Conservation (phyloP, 2,329 filamentous ascomycete species). For the Apiospora phragmitis region DNA sequence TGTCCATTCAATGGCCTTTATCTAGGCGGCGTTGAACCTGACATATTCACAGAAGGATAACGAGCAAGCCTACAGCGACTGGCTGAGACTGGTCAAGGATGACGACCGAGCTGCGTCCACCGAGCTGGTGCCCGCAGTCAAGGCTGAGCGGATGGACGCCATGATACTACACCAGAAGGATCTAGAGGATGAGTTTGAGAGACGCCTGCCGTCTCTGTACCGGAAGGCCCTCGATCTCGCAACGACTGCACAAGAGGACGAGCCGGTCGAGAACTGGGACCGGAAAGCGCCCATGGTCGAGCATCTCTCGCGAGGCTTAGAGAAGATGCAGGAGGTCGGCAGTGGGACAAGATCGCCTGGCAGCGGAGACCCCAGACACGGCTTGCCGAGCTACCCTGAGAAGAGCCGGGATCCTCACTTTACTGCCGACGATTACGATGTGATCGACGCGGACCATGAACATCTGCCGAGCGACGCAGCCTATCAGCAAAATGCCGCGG, state of each 20-base stretch:
- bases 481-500: background rate
- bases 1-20: conserved; percentile 14
- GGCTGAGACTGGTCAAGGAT: conserved; percentile 43
- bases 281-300: conserved; percentile 49
- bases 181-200: conserved; percentile 50
- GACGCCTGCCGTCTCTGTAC: conserved; percentile 46
- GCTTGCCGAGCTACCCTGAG: conserved; percentile 16
- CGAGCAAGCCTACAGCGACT: conserved; percentile 43
- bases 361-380: conserved; percentile 14
- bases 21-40: background rate
- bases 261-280: conserved; percentile 39
- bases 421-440: conserved; percentile 23
- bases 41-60: conserved; percentile 25
- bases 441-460: conserved; percentile 28
- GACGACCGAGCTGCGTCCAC: conserved; percentile 41
- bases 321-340: conserved; percentile 41
- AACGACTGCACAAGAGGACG: conserved; percentile 40
- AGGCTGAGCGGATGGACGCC: conserved; percentile 40
- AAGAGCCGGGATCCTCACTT: conserved; percentile 1
- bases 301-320: conserved; percentile 47
- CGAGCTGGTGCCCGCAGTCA: conserved; percentile 39
- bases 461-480: conserved; percentile 15
- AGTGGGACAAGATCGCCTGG: background rate
- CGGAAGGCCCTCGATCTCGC: conserved; percentile 42
- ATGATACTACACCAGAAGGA: conserved; percentile 47